Evolutionary conservation across 139 green algal genomes (phyloP), one percentile per base, ranked within the genome.

Genomic region (Coelastrella sp.): DNA sequence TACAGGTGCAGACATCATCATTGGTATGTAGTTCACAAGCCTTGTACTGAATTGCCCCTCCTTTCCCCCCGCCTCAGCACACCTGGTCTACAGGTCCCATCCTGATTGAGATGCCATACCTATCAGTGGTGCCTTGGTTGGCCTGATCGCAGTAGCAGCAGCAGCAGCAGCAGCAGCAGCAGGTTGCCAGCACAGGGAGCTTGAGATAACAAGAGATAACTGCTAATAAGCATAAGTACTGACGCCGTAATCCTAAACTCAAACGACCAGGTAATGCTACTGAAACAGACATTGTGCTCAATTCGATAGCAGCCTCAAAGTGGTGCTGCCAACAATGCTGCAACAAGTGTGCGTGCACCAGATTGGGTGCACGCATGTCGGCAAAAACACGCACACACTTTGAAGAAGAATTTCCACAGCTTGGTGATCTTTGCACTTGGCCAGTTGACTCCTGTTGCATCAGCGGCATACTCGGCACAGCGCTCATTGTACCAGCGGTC

Each of bases 341-440:
- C 35, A 49, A 49, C 35, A 1, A 49, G 24, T 8, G 14, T 78
- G 24, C 24, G 24, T 17, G 61, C 75, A 61, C n/a, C n/a, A n/a
- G n/a, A n/a, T n/a, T n/a, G n/a, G n/a, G 8, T 15, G 24, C 24
- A 15, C 4, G 10, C 24, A 58, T 14, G 20, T 25, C 20, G 5
- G 76, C 24, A n/a, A 35, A 15, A 1, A 80, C 17, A 15, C 17
- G 5, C 14, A 22, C 61, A 27, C 17, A 78, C 82, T 27, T 86
- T 91, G 86, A 94, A 94, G 75, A 93, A 94, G 19, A 92, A 90
- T 75, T 94, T 91, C 91, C 82, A 93, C 17, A 82, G 15, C 63
- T 19, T 60, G 8, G 89, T 92, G 6, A 80, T 65, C 20, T 20
- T 27, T 35, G 49, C 85, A 24, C 72, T 89, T 59, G 85, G 85